Base-by-base conservation (phyloP, 23 red algal genomes). In the Gracilariopsis chorda region DNA sequence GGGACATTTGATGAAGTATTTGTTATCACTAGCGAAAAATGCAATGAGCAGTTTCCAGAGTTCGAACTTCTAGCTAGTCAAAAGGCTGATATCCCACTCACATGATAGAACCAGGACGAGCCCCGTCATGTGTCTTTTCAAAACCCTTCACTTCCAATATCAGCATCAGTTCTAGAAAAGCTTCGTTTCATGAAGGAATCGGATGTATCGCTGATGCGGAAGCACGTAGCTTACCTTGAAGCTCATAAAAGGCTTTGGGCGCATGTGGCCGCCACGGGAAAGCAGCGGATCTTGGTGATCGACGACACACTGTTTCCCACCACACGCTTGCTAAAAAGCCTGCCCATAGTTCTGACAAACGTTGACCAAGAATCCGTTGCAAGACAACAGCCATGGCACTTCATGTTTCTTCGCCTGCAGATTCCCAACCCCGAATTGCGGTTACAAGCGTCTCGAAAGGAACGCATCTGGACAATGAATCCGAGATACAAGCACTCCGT, bases 341-440 rank as follows among this genome's bases (percentile, higher is more conserved):
- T 94, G 16, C 79, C 91, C 36, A 33, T 43, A 39, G 42, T 80
- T 20, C 56, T 94, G 19, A 58, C 69, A 3, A 43, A 86, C 23
- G 63, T 88, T 8, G 91, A 94, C 43, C 80, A 87, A 75, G 91
- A 94, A 65, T 86, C 79, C 11, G 32, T 94, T 58, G 88, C 64
- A 0, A 55, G 81, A 53, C 77, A 80, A 76, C 55, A 30, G 21
- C 64, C 86, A 13, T 96, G 94, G 94, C 94, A 96, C 72, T 87
- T 87, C 27, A 78, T 96, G 21, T 92, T 78, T 41, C 84, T 96
- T 36, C 86, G 94, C 32, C 40, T 88, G 47, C 51, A 72, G 56
- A 21, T 94, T 4, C 21, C 56, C 35, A 27, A 61, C 35, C 19
- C 33, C 45, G 21, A 68, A 41, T 68, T 36, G 8, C 49, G 48